Base-by-base conservation (phyloP, 2,329 filamentous ascomycete species). In the Pleomassaria siparia region DNA sequence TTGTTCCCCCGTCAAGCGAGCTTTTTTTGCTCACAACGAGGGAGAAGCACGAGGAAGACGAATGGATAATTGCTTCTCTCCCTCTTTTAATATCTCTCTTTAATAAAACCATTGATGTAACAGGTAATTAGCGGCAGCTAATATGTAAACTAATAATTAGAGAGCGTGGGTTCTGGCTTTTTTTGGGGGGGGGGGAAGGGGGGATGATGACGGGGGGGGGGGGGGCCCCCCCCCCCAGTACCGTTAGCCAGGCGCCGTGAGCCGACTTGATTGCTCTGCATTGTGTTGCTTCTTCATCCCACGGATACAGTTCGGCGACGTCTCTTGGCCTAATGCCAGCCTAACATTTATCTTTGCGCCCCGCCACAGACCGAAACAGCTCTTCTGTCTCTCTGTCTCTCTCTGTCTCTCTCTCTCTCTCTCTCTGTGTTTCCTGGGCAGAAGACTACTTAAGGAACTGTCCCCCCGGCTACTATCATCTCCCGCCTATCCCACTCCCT, bases 221-320 rank as follows among this genome's bases (percentile, higher is more conserved):
- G 26, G 22, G 18, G 6, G 37, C 16, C 11, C n/a, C 24, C 40
- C 40, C 47, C 42, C 48, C 46, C 18, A 24, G 26, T 15, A 21
- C 4, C 30, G 8, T 21, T 25, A 21, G 44, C n/a, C 33, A 33
- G 33, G 8, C 13, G 37, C 20, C 16, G 46, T 36, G 29, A 50
- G 47, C 43, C n/a, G 35, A 37, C 25, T 50, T 55, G 55, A 57
- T 55, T 60, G 59, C 53, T 53, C 50, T 60, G 55, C 54, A 52
- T 60, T 62, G 55, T 53, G 51, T 60, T 62, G 51, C 58, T 66
- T 61, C 63, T 61, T 58, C 65, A 69, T 70, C 67, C 67, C 67
- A 70, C 67, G 67, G 67, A 64, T 56, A 48, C 60, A 60, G 58
- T 67, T 63, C 63, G 66, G 64, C 64, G 62, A 61, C 62, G 62